Percentiles rank a stretch among this genome's conserved stretches.
Conservation (phyloP, 2,329 filamentous ascomycete species). For the Cytospora leucostoma region DNA sequence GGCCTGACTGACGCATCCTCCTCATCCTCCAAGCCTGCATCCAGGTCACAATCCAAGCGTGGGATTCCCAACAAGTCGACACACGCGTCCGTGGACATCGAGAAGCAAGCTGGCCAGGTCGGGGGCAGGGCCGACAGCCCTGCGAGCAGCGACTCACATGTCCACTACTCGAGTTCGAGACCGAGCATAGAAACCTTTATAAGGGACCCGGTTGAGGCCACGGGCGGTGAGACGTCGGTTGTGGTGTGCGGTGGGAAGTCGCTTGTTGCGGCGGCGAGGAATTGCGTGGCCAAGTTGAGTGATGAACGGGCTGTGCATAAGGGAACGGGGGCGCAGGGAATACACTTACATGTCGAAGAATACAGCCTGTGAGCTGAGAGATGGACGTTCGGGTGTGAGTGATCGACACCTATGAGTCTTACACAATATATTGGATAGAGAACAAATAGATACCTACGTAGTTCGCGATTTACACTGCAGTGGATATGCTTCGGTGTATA, state of each 20-base stretch:
- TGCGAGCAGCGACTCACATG: slow-evolving; percentile 41
- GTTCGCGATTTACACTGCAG: no score
- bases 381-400: not conserved
- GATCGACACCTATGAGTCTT: no score
- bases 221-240: slow-evolving; percentile 62
- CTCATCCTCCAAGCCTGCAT: not conserved
- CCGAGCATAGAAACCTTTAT: slow-evolving; percentile 56
- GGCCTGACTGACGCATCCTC: slow-evolving; percentile 36
- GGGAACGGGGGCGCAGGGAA: slow-evolving; percentile 64
- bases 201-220: slow-evolving; percentile 55
- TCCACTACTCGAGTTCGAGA: slow-evolving; percentile 48
- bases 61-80: slow-evolving; percentile 23
- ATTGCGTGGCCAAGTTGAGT: slow-evolving; percentile 56
- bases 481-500: no score
- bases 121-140: slow-evolving; percentile 26
- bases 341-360: slow-evolving; percentile 61
- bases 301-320: slow-evolving; percentile 66
- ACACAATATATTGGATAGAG: no score
- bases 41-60: slow-evolving; percentile 3
- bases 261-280: slow-evolving; percentile 55
- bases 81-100: slow-evolving; percentile 32
- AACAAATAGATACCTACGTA: no score
- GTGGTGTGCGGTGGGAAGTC: slow-evolving; percentile 61
- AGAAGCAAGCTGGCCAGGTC: slow-evolving; percentile 30
- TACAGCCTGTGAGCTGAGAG: slow-evolving; percentile 42